Evolutionary conservation across 2,329 filamentous ascomycete genomes (phyloP), one percentile per base, ranked within the genome.

Genomic region (Diaporthe citri): DNA sequence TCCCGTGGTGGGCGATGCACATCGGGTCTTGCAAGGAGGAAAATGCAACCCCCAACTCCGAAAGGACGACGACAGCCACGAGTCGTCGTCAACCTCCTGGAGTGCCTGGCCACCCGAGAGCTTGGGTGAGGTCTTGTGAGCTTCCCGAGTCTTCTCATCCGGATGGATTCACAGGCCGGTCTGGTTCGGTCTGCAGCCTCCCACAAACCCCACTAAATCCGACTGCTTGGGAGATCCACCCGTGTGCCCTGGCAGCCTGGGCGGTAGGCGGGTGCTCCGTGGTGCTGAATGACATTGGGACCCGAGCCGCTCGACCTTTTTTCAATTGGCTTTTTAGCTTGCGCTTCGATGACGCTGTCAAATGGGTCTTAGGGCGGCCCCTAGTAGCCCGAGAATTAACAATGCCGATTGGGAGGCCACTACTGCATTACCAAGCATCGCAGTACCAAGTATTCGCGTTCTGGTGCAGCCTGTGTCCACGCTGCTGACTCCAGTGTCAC

Each of bases 301-400:
- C 22, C 34, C 48, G 46, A n/a, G 64, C 31, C n/a, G 59, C 59
- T 64, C 8, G 41, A 20, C 13, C 34, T n/a, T 22, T n/a, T n/a
- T n/a, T n/a, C 34, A 69, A 55, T 69, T 69, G 64, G 36, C 48
- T 41, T 55, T 55, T 25, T 41, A 15, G n/a, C 6, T 10, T 41
- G 34, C 46, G 55, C n/a, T 69, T 69, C 48, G 13, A 69, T 69
- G 64, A 69, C 64, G 64, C 48, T 69, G 64, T 69, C 48, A 55
- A 69, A 39, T 28, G 22, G 48, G 52, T 17, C 52, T n/a, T 22
- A 3, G 52, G 52, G 52, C 7, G 55, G 46, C 36, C 48, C 12
- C 8, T 20, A 22, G 22, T 25, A 25, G 62, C 46, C 46, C 22
- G 12, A 55, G 13, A 12, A 28, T 15, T 2, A 6, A 55, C 28